phyloP scores from a whole-genome alignment of 805 yeast species.

The Cyberlindnera veronae region DNA sequence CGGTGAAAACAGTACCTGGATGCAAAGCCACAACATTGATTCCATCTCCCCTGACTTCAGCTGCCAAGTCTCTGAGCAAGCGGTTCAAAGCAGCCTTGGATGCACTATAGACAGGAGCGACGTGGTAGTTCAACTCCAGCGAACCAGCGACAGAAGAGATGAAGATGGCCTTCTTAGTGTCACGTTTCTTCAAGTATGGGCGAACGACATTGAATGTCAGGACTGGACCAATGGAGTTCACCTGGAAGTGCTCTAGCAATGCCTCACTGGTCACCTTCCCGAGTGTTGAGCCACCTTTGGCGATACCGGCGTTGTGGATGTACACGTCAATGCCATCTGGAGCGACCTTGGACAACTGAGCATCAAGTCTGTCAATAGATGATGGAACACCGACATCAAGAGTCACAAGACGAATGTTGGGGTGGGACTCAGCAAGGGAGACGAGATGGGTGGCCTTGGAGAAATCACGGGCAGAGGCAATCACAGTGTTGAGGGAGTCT shows the following conservation, averaged over 20 bases:
- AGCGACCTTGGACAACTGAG: constrained; percentile 7
- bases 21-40: background rate
- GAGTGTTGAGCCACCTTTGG: background rate
- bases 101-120: constrained; percentile 31
- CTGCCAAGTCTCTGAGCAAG: background rate
- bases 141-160: constrained; percentile 29
- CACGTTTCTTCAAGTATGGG: constrained; percentile 17
- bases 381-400: constrained; percentile 8
- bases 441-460: background rate
- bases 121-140: constrained; percentile 10
- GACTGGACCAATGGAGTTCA: constrained; percentile 14
- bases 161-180: constrained; percentile 27
- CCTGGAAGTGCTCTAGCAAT: constrained; percentile 1
- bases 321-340: constrained; percentile 16
- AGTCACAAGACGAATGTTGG: constrained; percentile 2
- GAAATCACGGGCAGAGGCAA: constrained; percentile 2
- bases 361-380: constrained; percentile 8
- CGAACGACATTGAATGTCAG: constrained; percentile 1
- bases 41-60: background rate
- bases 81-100: constrained; percentile 38
- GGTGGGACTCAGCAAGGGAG: background rate
- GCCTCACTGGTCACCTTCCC: background rate
- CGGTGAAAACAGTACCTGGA: background rate
- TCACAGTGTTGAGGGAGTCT: background rate
- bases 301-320: constrained; percentile 19